Conservation (phyloP, 108 stramenopile species). For the Aurantiochytrium sp. region DNA sequence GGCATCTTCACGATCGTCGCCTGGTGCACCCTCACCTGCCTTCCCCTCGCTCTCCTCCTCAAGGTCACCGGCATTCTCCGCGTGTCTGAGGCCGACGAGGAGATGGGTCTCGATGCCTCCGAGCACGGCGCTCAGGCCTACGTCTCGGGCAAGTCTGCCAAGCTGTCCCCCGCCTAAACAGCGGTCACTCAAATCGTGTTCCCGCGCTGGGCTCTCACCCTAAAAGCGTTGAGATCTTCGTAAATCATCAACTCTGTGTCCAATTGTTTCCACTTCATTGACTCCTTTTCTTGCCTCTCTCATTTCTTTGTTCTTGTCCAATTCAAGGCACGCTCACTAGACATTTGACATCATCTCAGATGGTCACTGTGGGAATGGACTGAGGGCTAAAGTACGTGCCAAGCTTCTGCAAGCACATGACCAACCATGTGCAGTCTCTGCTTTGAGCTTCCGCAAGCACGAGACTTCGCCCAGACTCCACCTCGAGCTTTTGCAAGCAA, state of each 20-base stretch:
- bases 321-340: too few species aligned
- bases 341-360: too few species aligned
- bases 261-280: neutral
- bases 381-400: too few species aligned
- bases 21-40: conserved; percentile 66
- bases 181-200: neutral
- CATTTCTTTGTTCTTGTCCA: too few species aligned
- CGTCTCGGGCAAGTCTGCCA: neutral
- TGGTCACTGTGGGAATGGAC: too few species aligned
- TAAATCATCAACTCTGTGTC: conserved; percentile 6
- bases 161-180: neutral
- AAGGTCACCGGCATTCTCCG: conserved; percentile 64
- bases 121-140: conserved; percentile 40
- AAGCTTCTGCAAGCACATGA: too few species aligned
- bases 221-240: neutral
- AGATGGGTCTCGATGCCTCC: conserved; percentile 37
- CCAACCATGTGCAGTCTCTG: too few species aligned
- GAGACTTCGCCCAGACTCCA: too few species aligned
- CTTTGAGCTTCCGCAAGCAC: too few species aligned
- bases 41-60: conserved; percentile 64
- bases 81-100: conserved; percentile 65
- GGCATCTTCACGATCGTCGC: conserved; percentile 65
- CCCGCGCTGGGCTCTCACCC: neutral
- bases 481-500: too few species aligned
- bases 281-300: too few species aligned